phyloP scores from a whole-genome alignment of 108 stramenopile genomes.

The Thalassiosira profunda region DNA sequence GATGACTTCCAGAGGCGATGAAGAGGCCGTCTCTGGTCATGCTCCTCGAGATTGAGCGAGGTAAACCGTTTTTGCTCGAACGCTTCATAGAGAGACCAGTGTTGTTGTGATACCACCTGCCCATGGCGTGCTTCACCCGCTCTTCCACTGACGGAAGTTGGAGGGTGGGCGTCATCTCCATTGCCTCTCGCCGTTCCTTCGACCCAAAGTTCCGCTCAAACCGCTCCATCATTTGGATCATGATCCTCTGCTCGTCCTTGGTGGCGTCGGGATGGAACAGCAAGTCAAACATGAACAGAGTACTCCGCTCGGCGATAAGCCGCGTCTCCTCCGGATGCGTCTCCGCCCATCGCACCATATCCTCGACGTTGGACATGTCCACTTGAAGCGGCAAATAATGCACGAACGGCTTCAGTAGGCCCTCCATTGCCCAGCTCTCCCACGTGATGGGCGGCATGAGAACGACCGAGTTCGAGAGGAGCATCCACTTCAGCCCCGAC shows the following conservation, averaged over 20 bases:
- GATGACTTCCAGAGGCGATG: conserved; percentile 28
- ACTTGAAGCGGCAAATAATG: conserved; percentile 49
- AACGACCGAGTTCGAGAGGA: conserved; percentile 52
- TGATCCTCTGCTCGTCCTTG: conserved; percentile 33
- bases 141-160: conserved; percentile 78
- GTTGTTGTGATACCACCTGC: conserved; percentile 63
- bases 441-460: conserved; percentile 33
- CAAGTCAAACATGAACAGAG: conserved; percentile 47
- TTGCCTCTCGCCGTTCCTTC: not conserved
- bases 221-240: conserved; percentile 34
- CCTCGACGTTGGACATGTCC: conserved; percentile 55
- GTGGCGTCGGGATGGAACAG: conserved; percentile 45
- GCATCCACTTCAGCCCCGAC: conserved; percentile 56
- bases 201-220: conserved; percentile 49
- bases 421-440: conserved; percentile 62
- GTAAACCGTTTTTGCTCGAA: not conserved
- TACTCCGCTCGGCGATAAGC: conserved; percentile 48
- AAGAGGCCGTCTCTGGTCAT: conserved; percentile 19
- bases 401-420: conserved; percentile 39
- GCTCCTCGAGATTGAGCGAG: not conserved
- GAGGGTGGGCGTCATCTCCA: conserved; percentile 12
- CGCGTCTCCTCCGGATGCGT: conserved; percentile 33
- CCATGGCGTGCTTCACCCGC: conserved; percentile 70
- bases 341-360: conserved; percentile 57
- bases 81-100: conserved; percentile 21